Evolutionary conservation across 331 rosid species (phyloP).

Genomic region (Erythrophleum ivorense): DNA sequence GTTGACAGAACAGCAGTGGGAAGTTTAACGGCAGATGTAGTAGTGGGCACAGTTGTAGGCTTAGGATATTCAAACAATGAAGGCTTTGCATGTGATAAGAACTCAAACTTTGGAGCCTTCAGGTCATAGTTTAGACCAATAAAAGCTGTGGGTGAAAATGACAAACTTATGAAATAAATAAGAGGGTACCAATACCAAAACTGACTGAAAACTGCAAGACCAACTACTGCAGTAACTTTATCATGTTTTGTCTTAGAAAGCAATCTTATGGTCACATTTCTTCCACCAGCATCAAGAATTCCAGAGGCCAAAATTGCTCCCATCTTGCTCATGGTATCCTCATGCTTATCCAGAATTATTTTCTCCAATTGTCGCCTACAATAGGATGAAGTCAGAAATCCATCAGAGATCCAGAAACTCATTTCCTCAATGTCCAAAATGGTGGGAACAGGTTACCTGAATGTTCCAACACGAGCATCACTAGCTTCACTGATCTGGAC

Average conservation of each 20-base stretch:
- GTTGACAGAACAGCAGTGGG: conserved; percentile 98
- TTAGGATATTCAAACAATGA: conserved; percentile 94
- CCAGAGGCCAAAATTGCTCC: conserved; percentile 99
- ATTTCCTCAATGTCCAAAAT: conserved; percentile 17
- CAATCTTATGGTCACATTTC: conserved; percentile 91
- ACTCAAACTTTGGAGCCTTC: conserved; percentile 90
- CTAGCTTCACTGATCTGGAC: conserved; percentile 96
- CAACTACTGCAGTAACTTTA: conserved; percentile 94
- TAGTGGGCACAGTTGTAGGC: conserved; percentile 78
- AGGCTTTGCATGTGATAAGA: conserved; percentile 92
- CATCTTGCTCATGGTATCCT: conserved; percentile 99
- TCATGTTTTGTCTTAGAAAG: conserved; percentile 96
- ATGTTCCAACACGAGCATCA: conserved; percentile 95
- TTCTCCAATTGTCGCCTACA: conserved; percentile 94
- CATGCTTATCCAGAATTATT: conserved; percentile 96
- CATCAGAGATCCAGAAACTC: conserved; percentile 20
- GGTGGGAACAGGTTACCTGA: conserved; percentile 58
- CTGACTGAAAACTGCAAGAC: conserved; percentile 99
- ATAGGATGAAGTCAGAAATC: conserved; percentile 27
- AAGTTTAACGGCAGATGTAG: conserved; percentile 90
- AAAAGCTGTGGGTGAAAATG: conserved; percentile 94
- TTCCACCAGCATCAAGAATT: conserved; percentile 98
- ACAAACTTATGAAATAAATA: conserved; percentile 83
- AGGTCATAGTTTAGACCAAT: conserved; percentile 90
- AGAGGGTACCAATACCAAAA: conserved; percentile 99